phyloP scores from a whole-genome alignment of 1,284 basidiomycete species.

The Ustilago curta region DNA sequence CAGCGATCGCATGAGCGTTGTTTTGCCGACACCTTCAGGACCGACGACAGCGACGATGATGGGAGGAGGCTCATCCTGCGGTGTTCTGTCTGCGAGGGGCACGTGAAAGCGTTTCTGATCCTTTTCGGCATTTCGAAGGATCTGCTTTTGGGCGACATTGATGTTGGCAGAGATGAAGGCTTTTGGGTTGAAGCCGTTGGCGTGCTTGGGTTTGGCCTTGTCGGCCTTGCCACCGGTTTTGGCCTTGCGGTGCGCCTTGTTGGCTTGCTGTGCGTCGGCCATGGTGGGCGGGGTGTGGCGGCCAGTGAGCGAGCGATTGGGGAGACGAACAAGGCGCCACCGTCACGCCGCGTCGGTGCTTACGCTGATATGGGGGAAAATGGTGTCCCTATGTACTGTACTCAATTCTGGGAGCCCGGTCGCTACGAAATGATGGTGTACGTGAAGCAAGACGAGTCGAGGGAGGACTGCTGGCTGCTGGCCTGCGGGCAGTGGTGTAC shows the following conservation, averaged over 20 bases:
- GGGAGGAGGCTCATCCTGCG: conserved; percentile 88
- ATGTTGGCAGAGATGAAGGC: conserved; percentile 81
- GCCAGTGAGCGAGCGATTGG: neutral
- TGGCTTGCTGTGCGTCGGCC: conserved; percentile 61
- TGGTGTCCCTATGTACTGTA: neutral
- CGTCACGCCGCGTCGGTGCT: neutral
- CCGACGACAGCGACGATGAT: conserved; percentile 97
- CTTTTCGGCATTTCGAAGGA: conserved; percentile 88
- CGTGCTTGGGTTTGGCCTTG: conserved; percentile 57
- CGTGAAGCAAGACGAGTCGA: neutral
- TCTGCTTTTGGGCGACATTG: conserved; percentile 77
- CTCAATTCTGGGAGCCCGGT: too few species aligned
- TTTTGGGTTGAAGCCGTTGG: conserved; percentile 85
- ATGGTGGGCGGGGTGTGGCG: conserved; percentile 21
- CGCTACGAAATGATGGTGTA: too few species aligned
- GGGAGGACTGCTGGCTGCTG: neutral
- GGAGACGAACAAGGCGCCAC: neutral
- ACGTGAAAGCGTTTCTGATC: conserved; percentile 96
- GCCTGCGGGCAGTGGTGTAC: neutral
- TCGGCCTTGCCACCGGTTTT: conserved; percentile 63
- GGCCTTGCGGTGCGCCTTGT: conserved; percentile 62
- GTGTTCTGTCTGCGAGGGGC: conserved; percentile 90
- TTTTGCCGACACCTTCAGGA: conserved; percentile 94
- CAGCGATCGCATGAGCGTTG: conserved; percentile 90
- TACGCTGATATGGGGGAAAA: neutral